Evolutionary conservation across 1,284 basidiomycete species (phyloP).

Genomic region (Ustilago shanxiensis): DNA sequence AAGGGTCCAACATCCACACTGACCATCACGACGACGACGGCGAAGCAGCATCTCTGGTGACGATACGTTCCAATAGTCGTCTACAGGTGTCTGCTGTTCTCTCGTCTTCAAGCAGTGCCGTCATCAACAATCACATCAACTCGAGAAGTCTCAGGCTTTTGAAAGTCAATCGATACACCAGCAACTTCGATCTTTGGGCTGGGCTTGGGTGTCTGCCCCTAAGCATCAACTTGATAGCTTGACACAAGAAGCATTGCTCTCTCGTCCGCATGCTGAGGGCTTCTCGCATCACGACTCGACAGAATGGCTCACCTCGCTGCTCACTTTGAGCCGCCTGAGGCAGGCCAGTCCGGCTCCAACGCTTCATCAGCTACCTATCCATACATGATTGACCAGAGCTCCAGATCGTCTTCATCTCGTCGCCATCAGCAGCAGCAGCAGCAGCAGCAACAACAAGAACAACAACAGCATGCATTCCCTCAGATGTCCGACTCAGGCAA

Average conservation of each 20-base stretch:
- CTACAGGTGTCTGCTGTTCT: constrained; percentile 8
- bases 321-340: constrained; percentile 39
- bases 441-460: constrained; percentile 18
- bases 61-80: neutral
- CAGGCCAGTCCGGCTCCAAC: constrained; percentile 18
- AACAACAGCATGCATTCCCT: constrained; percentile 26
- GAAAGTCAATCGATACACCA: too few relatives aligned
- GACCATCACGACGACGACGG: constrained; percentile 17
- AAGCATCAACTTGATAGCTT: too few relatives aligned
- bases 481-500: constrained; percentile 25
- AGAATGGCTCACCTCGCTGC: constrained; percentile 48
- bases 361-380: constrained; percentile 26
- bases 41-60: constrained; percentile 9
- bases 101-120: neutral
- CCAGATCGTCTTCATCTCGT: constrained; percentile 21
- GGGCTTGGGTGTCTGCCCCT: too few relatives aligned
- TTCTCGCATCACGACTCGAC: neutral
- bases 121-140: neutral
- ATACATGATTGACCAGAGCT: constrained; percentile 16
- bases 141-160: too few relatives aligned
- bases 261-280: constrained; percentile 13
- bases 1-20: constrained; percentile 4
- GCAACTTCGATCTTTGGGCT: too few relatives aligned
- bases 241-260: neutral
- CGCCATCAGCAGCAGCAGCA: too few relatives aligned